Conservation (phyloP, 192 early-diverging fungal species). For the Coemansia sp. region DNA sequence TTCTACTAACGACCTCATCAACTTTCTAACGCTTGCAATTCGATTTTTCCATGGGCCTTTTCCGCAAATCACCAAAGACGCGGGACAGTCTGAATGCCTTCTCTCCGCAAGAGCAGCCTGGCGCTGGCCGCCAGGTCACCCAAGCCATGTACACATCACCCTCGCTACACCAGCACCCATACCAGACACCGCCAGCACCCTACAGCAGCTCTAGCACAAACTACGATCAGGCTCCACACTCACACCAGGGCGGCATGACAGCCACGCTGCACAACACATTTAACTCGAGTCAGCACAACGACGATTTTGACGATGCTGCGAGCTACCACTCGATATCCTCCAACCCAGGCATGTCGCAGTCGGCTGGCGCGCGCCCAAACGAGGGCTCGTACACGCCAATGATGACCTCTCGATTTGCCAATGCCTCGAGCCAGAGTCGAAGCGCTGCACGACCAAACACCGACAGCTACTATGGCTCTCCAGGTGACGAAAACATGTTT, state of each 20-base stretch:
- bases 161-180: conserved; percentile 11
- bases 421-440: conserved; percentile 33
- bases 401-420: conserved; percentile 36
- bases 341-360: conserved; percentile 29
- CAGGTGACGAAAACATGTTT: conserved; percentile 29
- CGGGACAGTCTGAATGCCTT: conserved; percentile 19
- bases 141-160: conserved; percentile 5
- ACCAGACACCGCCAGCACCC: not conserved
- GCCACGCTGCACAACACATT: conserved; percentile 21
- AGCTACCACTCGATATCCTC: conserved; percentile 58
- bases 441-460: conserved; percentile 15
- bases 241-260: conserved; percentile 16
- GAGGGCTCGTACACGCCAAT: conserved; percentile 25
- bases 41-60: conserved; percentile 32
- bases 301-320: conserved; percentile 56
- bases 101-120: conserved; percentile 20
- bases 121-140: conserved; percentile 35
- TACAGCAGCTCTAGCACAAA: not conserved
- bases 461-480: conserved; percentile 42
- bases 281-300: conserved; percentile 36
- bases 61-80: conserved; percentile 32
- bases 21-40: not conserved
- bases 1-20: conserved; percentile 1
- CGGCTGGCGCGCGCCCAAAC: conserved; percentile 11
- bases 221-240: conserved; percentile 5